phyloP scores from a whole-genome alignment of 140 eudicot species.

The Flaveria floridana region DNA sequence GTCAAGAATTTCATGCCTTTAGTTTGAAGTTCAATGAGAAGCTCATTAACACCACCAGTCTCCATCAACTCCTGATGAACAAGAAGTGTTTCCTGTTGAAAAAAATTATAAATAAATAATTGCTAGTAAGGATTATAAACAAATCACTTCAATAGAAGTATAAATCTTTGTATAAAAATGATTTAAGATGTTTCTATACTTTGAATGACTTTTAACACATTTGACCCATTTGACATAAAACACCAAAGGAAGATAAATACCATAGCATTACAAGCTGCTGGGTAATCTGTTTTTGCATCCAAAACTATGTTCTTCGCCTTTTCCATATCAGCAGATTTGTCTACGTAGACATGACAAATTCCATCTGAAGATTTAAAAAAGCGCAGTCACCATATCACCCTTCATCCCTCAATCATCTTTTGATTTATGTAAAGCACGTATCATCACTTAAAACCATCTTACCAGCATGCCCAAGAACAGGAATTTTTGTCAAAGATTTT shows the following conservation, averaged over 20 bases:
- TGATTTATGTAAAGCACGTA: slow-evolving; percentile 20
- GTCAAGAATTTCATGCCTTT: slow-evolving; percentile 52
- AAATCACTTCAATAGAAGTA: not conserved
- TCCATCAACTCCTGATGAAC: slow-evolving; percentile 79
- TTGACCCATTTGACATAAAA: not conserved
- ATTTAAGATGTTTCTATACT: not conserved
- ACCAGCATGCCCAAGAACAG: slow-evolving; percentile 99
- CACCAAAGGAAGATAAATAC: slow-evolving; percentile 32
- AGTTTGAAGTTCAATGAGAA: slow-evolving; percentile 74
- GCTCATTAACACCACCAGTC: slow-evolving; percentile 64
- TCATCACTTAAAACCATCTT: slow-evolving; percentile 23
- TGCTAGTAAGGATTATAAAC: not conserved
- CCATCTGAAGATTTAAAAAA: slow-evolving; percentile 65
- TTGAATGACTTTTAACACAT: not conserved
- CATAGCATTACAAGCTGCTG: slow-evolving; percentile 99
- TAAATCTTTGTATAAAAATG: slow-evolving; percentile 12
- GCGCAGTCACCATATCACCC: slow-evolving; percentile 26
- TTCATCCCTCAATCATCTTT: slow-evolving; percentile 23
- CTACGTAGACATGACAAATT: slow-evolving; percentile 95
- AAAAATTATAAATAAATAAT: not conserved
- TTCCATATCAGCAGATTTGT: slow-evolving; percentile 83
- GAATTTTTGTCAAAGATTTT: slow-evolving; percentile 85
- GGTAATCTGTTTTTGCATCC: slow-evolving; percentile 96
- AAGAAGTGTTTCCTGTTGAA: slow-evolving; percentile 86
- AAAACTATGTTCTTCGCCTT: slow-evolving; percentile 86